Percentiles rank a stretch among this genome's conserved stretches.
These are phyloP conservation scores for Talaromyces islandicus DNA, from an alignment of 2,329 filamentous ascomycete genomes.

Conservation along the genomic window DNA sequence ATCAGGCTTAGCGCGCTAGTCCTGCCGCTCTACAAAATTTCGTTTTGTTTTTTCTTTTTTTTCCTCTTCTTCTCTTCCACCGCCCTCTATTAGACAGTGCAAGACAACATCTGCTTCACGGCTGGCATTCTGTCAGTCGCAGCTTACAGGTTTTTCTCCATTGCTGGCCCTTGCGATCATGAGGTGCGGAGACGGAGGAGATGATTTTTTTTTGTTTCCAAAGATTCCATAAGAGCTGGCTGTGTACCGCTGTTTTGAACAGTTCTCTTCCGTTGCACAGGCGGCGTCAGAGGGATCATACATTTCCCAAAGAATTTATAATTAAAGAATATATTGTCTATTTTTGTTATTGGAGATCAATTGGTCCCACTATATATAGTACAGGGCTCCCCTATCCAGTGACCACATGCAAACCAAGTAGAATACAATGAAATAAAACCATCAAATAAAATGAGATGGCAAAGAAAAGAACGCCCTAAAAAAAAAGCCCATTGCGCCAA, in stretches of 20 bases:
- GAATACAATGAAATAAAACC: slow-evolving; percentile 7
- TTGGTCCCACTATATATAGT: slow-evolving; percentile 6
- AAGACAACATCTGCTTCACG: slow-evolving; percentile 57
- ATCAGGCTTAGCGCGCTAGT: slow-evolving; percentile 21
- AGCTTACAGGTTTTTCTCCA: slow-evolving; percentile 45
- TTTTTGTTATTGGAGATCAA: slow-evolving; percentile 11
- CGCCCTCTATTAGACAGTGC: slow-evolving; percentile 84
- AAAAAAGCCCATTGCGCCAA: slow-evolving; percentile 23
- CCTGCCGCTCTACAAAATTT: slow-evolving; percentile 16
- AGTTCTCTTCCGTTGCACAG: slow-evolving; percentile 56
- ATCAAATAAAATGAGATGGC: slow-evolving; percentile 13
- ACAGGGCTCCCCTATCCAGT: slow-evolving; percentile 7
- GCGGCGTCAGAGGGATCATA: slow-evolving; percentile 80
- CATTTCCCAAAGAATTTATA: slow-evolving; percentile 48
- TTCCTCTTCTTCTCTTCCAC: slow-evolving; percentile 36
- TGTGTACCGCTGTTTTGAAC: slow-evolving; percentile 44
- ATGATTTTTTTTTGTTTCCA: slow-evolving; percentile 20
- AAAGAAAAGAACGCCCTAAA: slow-evolving; percentile 27
- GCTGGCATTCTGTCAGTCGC: slow-evolving; percentile 62
- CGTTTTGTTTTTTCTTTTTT: slow-evolving; percentile 14
- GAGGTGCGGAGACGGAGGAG: slow-evolving; percentile 51
- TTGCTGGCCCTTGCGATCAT: slow-evolving; percentile 62
- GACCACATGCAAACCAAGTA: slow-evolving; percentile 8
- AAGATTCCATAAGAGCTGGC: slow-evolving; percentile 68
- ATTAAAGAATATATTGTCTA: slow-evolving; percentile 9